Evolutionary conservation across 2,329 filamentous ascomycete species (phyloP).

Genomic region (Colletotrichum cordylinicola): DNA sequence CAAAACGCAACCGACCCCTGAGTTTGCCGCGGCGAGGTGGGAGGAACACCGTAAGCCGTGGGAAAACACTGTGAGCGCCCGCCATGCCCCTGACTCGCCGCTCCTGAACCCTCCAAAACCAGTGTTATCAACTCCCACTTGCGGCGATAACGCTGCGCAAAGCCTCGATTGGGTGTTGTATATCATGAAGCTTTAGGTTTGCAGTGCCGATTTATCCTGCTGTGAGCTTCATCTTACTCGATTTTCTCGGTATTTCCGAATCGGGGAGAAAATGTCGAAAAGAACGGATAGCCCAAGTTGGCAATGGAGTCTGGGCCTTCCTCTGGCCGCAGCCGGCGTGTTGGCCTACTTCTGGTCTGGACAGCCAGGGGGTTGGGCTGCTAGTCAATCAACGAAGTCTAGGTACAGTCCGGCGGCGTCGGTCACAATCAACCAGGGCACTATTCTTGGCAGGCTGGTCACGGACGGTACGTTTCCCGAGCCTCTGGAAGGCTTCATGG

Average conservation of each 20-base stretch:
- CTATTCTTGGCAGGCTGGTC: slow-evolving; percentile 34
- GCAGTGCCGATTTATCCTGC: not conserved
- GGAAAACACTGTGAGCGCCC: not conserved
- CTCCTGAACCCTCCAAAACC: not conserved
- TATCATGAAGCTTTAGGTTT: not conserved
- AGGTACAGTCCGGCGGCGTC: slow-evolving; percentile 7
- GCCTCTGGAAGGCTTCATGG: slow-evolving; percentile 47
- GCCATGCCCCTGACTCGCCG: not conserved
- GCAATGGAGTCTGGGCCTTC: not conserved
- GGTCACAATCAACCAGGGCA: slow-evolving; percentile 35
- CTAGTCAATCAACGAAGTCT: not conserved
- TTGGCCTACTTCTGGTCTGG: not conserved
- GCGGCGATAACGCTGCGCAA: not conserved
- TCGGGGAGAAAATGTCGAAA: not conserved
- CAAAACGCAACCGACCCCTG: not conserved
- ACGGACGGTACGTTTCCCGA: slow-evolving; percentile 32
- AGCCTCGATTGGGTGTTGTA: not conserved
- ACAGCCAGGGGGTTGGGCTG: not conserved
- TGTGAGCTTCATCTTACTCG: not conserved
- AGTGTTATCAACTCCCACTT: not conserved
- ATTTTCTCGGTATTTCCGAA: not conserved
- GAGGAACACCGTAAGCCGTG: not conserved
- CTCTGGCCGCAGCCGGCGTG: not conserved
- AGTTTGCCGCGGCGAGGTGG: not conserved
- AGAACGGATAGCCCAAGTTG: not conserved